Evolutionary conservation across 1,284 basidiomycete genomes (phyloP).

Genomic region (Ustilago trichophora): DNA sequence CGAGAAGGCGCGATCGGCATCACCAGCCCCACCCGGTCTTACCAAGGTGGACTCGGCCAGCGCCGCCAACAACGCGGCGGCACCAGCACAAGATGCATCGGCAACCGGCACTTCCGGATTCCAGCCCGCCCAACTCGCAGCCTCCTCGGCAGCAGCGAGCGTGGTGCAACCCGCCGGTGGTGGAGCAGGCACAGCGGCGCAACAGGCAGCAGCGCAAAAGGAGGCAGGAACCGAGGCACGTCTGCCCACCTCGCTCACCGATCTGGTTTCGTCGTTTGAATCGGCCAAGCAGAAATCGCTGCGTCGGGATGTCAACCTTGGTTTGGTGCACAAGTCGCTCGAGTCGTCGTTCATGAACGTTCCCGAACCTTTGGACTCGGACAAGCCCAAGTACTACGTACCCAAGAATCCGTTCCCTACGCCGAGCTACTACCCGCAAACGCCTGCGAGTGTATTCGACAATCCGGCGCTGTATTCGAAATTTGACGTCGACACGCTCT

Average conservation of each 20-base stretch:
- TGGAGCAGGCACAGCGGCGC: slow-evolving; percentile 48
- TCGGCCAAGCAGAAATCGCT: slow-evolving; percentile 89
- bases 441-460: slow-evolving; percentile 81
- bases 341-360: slow-evolving; percentile 87
- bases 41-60: slow-evolving; percentile 17
- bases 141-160: slow-evolving; percentile 68
- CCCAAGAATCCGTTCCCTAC: slow-evolving; percentile 91
- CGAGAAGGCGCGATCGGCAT: slow-evolving; percentile 33
- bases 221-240: slow-evolving; percentile 57
- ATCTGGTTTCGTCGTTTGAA: slow-evolving; percentile 94
- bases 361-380: slow-evolving; percentile 86
- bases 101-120: slow-evolving; percentile 23
- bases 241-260: slow-evolving; percentile 82
- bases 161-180: slow-evolving; percentile 53
- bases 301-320: slow-evolving; percentile 85
- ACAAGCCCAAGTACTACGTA: slow-evolving; percentile 82
- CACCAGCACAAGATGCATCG: not conserved
- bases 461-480: slow-evolving; percentile 88
- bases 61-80: slow-evolving; percentile 1
- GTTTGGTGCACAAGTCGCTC: slow-evolving; percentile 78
- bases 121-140: slow-evolving; percentile 59
- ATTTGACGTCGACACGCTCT: slow-evolving; percentile 95
- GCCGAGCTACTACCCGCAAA: slow-evolving; percentile 93
- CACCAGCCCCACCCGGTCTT: slow-evolving; percentile 44
- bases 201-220: slow-evolving; percentile 50